Conservation (phyloP, 1,284 basidiomycete species). For the Pseudozyma thailandica region DNA sequence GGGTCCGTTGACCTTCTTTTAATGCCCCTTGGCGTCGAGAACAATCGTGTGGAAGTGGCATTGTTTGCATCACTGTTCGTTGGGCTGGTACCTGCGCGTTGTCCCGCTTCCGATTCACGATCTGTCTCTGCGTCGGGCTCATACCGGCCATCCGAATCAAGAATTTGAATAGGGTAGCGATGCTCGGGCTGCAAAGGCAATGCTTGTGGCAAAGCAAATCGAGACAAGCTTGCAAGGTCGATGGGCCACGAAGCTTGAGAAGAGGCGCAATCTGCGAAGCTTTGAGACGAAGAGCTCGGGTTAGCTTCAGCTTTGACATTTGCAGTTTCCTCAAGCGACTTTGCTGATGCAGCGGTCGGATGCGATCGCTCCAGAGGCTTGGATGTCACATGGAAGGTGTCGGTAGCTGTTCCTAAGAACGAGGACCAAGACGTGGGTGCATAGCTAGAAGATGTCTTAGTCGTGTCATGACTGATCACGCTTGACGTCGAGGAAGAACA, state of each 20-base stretch:
- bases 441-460: background rate
- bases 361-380: background rate
- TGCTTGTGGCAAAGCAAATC: conserved; percentile 24
- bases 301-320: too few relatives aligned
- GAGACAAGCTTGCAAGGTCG: conserved; percentile 5
- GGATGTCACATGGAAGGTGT: conserved; percentile 1
- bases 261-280: background rate
- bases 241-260: conserved; percentile 1
- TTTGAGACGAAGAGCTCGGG: background rate
- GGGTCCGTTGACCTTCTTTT: conserved; percentile 1
- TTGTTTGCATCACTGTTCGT: conserved; percentile 2
- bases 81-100: background rate
- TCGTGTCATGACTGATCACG: too few relatives aligned
- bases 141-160: conserved; percentile 11
- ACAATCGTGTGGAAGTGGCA: background rate
- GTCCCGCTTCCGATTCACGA: conserved; percentile 22
- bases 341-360: background rate
- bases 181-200: conserved; percentile 31
- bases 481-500: background rate
- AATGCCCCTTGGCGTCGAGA: background rate
- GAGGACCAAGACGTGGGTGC: background rate
- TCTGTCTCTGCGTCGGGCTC: conserved; percentile 21
- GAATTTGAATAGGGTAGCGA: conserved; percentile 23
- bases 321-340: background rate
- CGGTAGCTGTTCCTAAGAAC: background rate